phyloP scores from a whole-genome alignment of 2,329 filamentous ascomycete species.

The Beauveria varroae region DNA sequence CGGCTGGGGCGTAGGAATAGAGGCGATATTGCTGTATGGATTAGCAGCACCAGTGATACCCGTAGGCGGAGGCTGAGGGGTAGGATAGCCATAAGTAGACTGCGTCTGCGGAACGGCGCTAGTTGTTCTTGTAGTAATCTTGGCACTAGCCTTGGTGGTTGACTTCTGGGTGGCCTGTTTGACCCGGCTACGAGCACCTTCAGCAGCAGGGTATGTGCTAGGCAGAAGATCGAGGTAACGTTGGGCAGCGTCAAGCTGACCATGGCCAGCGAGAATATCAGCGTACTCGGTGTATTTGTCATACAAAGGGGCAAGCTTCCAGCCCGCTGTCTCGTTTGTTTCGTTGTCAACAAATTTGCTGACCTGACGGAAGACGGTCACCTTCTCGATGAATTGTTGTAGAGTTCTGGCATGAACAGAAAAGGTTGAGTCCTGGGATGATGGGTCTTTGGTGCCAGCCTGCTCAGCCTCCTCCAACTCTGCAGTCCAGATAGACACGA shows the following conservation, averaged over 20 bases:
- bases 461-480: conserved; percentile 82
- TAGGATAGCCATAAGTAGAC: conserved; percentile 37
- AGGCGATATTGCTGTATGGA: conserved; percentile 17
- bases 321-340: conserved; percentile 61
- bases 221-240: conserved; percentile 88
- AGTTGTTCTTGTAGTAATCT: conserved; percentile 22
- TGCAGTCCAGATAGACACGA: conserved; percentile 86
- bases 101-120: conserved; percentile 33
- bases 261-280: conserved; percentile 86
- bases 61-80: conserved; percentile 31
- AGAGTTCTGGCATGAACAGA: conserved; percentile 83
- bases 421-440: conserved; percentile 70
- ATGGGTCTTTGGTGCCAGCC: conserved; percentile 57
- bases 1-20: conserved; percentile 6
- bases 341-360: conserved; percentile 85
- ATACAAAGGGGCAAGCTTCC: conserved; percentile 85
- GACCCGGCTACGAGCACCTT: conserved; percentile 78
- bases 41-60: conserved; percentile 22
- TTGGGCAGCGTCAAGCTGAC: conserved; percentile 77
- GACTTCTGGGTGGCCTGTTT: conserved; percentile 65
- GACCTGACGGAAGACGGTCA: conserved; percentile 90
- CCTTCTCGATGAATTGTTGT: conserved; percentile 96
- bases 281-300: conserved; percentile 96
- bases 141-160: conserved; percentile 19
- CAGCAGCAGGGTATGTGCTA: conserved; percentile 73